Base-by-base conservation (phyloP, 2,329 filamentous ascomycete genomes). In the Fusarium musae region DNA sequence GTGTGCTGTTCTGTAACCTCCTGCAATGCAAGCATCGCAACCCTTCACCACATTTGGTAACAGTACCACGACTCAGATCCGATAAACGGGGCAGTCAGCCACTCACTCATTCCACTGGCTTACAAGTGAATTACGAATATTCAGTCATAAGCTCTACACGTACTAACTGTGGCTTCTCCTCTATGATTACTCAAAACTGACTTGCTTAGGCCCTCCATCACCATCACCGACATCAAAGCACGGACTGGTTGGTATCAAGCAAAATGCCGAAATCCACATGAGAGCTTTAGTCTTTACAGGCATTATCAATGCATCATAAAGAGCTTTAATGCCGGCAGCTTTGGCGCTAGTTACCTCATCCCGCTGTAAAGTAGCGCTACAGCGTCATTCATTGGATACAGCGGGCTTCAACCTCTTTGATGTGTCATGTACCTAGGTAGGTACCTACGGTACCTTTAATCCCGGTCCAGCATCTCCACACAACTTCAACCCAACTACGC, bases 341-440 rank as follows among this genome's bases (percentile, higher is more conserved):
- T 62, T 30, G 23, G 16, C 61, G 39, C 66, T 59, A 70, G 53
- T 47, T 64, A 56, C 43, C 62, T 43, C 61, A 39, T 59, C 60
- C 56, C 49, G 49, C 49, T 37, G 34, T 17, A 28, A 17, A 30
- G 21, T 21, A 23, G 28, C 37, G 23, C 40, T 36, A 36, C 63
- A 26, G 42, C 52, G 44, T 66, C 44, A 40, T 64, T 66, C 32
- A 59, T 64, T 65, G 63, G 61, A 54, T 46, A 23, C 15, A 34
- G 17, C 19, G 34, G 28, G 23, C 46, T 34, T 58, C 54, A n/a
- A 40, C 23, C 26, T 63, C 37, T 65, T 21, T 46, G 44, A 32
- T 28, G 59, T 63, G 13, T 28, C 28, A 26, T 26, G 26, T 26
- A 26, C 26, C 26, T 26, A 26, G 26, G 26, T 26, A 26, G 6